Evolutionary conservation across 306 rosid species (phyloP).

Genomic region (Castanea crenata): DNA sequence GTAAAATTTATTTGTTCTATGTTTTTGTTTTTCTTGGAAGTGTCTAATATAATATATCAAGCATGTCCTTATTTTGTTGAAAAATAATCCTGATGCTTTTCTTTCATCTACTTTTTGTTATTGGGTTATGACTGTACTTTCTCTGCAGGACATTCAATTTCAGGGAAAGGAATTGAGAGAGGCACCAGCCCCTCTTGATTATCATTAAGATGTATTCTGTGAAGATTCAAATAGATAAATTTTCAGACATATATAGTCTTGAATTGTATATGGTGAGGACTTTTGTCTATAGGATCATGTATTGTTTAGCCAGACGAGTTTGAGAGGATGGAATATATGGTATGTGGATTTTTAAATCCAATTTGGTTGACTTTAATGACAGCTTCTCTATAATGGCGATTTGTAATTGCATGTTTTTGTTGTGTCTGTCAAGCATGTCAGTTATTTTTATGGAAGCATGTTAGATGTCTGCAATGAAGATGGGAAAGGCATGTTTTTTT

Average conservation of each 20-base stretch:
- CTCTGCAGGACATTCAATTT: constrained; percentile 65
- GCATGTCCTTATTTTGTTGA: not conserved
- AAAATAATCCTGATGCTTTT: not conserved
- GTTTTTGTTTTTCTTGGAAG: not conserved
- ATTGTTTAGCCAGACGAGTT: not conserved
- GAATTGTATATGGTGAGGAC: not conserved
- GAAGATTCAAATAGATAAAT: not conserved
- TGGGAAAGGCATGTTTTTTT: too few species aligned
- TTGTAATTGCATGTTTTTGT: not conserved
- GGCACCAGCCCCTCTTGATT: constrained; percentile 73
- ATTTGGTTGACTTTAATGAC: not conserved
- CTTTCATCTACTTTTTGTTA: constrained; percentile 2
- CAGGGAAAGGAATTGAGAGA: constrained; percentile 68
- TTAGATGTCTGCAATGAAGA: too few species aligned
- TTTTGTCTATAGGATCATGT: not conserved
- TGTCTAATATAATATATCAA: not conserved
- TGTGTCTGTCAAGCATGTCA: too few species aligned
- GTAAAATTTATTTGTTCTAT: not conserved
- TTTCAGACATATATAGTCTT: not conserved
- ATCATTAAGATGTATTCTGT: constrained; percentile 32
- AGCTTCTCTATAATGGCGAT: not conserved
- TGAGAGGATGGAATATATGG: not conserved
- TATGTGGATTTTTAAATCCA: not conserved
- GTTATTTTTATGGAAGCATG: too few species aligned
- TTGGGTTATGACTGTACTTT: constrained; percentile 1